A percentile compares a stretch with the other conserved stretches of the same genome.
Conservation (phyloP, 2,329 filamentous ascomycete species). For the Fusarium musae region DNA sequence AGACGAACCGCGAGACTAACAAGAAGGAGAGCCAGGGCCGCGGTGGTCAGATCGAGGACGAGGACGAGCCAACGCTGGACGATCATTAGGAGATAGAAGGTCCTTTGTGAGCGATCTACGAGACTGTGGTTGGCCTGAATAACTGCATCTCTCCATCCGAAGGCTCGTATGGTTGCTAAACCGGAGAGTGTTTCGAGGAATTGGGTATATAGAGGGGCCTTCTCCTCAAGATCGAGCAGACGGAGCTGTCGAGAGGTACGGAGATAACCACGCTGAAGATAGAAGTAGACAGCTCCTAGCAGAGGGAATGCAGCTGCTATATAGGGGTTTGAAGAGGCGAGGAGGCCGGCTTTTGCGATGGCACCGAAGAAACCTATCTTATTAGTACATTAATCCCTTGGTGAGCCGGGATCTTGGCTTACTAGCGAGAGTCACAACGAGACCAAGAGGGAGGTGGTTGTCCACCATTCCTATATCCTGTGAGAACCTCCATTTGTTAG, state of each 20-base stretch:
- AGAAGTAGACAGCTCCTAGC: conserved; percentile 54
- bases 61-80: conserved; percentile 68
- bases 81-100: conserved; percentile 66
- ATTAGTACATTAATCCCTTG: background rate
- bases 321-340: conserved; percentile 43
- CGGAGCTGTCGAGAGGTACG: conserved; percentile 57
- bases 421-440: conserved; percentile 51
- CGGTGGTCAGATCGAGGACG: conserved; percentile 61
- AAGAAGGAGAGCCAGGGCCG: conserved; percentile 58
- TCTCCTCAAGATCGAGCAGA: conserved; percentile 55
- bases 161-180: conserved; percentile 63
- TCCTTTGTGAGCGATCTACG: conserved; percentile 64
- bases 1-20: conserved; percentile 58
- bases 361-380: conserved; percentile 49
- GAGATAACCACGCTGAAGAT: conserved; percentile 56
- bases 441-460: conserved; percentile 52
- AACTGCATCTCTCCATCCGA: conserved; percentile 57
- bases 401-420: conserved; percentile 25
- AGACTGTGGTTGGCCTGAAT: conserved; percentile 57
- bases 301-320: conserved; percentile 57
- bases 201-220: conserved; percentile 53
- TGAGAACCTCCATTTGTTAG: conserved; percentile 49
- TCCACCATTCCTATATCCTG: conserved; percentile 59
- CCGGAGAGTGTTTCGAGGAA: conserved; percentile 61
- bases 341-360: conserved; percentile 41